A percentile compares a stretch with the other conserved stretches of the same genome.
phyloP scores from a whole-genome alignment of 805 yeast species.

The Alloascoidea hylecoeti region DNA sequence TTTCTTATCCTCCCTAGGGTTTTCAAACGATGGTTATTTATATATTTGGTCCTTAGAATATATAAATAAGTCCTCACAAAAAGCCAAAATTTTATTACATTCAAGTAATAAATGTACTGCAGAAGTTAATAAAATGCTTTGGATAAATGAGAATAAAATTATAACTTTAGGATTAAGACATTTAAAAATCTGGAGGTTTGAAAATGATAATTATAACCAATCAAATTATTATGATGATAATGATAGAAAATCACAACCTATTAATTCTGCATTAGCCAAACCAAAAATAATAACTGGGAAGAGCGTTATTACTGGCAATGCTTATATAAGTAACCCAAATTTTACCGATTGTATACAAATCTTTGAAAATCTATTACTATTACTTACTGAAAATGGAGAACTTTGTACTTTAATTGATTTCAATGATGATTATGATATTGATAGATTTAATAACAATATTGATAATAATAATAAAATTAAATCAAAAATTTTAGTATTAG shows the following conservation, averaged over 20 bases:
- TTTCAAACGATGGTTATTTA: conserved; percentile 55
- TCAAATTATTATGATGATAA: no score
- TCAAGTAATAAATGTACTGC: conserved; percentile 55
- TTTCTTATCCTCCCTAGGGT: conserved; percentile 45
- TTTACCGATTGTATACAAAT: background rate
- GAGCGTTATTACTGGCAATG: conserved; percentile 36
- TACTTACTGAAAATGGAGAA: background rate
- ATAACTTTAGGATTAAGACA: conserved; percentile 50
- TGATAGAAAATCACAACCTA: no score
- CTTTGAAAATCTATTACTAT: background rate
- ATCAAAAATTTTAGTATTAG: background rate
- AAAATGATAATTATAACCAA: no score
- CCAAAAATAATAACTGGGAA: conserved; percentile 34
- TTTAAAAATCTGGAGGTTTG: conserved; percentile 46
- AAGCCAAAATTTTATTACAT: conserved; percentile 13
- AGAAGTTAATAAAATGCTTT: conserved; percentile 34
- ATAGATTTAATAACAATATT: no score
- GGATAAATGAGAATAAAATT: conserved; percentile 34
- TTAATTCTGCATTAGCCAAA: no score
- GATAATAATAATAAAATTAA: no score
- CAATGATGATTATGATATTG: no score
- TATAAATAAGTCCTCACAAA: conserved; percentile 14
- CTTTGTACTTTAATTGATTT: background rate
- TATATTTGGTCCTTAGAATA: conserved; percentile 38
- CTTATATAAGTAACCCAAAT: conserved; percentile 16